Evolutionary conservation across 441 rosid species (phyloP), one percentile per base, ranked within the genome.

Genomic region (Populus hybrid): DNA sequence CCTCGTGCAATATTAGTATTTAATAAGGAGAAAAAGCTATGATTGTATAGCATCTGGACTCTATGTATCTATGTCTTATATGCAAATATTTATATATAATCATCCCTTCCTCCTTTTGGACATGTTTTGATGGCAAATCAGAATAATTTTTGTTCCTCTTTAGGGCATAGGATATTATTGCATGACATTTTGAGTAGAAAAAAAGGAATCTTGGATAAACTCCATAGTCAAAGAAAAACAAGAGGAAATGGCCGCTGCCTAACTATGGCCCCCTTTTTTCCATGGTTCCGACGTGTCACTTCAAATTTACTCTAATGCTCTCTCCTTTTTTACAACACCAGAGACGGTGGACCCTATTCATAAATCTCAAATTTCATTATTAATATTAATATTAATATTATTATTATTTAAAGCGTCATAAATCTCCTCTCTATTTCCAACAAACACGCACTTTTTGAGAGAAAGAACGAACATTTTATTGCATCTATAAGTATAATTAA

Each of bases 211-310:
- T 72, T 53, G 61, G 38, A 34, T 11, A 1, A 46, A 46, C 57
- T 46, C 57, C 19, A 46, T 4, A 21, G 21, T 26, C 30, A 23
- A 66, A 65, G 70, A 14, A n/a, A 16, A 72, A 72, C 57, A 14
- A 4, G 57, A 12, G 67, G 12, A 70, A 12, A 59, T 23, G 73
- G 61, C 74, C 16, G 24, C 21, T 10, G 30, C 74, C 63, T 26
- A 76, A 61, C 73, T 24, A 7, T 1, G 18, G 67, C 23, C 28
- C 5, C 24, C 7, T 38, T 76, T 53, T 5, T 23, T 23, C 53
- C 21, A 24, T 23, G 14, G 6, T 8, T 72, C 67, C 53, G 23
- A 65, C 12, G 73, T 79, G 79, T 65, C 72, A 30, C 34, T 46
- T 66, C 11, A 24, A 14, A 18, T 66, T 40, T 9, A 32, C 50